These are phyloP conservation scores for Ballota nigra DNA, from an alignment of 257 asterid species.

Conservation along the genomic window DNA sequence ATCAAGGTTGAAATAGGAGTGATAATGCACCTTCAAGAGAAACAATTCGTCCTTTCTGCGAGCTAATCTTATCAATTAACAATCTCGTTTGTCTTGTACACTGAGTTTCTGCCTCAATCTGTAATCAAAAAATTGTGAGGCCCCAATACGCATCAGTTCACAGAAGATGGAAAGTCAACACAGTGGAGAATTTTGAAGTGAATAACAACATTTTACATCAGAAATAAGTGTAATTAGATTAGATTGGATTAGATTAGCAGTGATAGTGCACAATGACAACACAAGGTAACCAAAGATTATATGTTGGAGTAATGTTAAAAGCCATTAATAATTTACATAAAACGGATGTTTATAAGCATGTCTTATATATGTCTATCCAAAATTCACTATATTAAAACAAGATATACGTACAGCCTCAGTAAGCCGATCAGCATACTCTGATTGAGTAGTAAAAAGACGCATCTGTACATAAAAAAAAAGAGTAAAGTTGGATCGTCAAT, in stretches of 20 bases:
- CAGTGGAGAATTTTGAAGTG: neutral
- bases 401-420: slow-evolving; percentile 74
- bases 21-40: slow-evolving; percentile 73
- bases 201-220: neutral
- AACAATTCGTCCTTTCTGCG: slow-evolving; percentile 67
- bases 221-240: neutral
- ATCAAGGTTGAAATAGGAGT: slow-evolving; percentile 18
- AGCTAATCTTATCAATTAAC: slow-evolving; percentile 83
- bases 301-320: neutral
- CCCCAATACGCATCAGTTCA: slow-evolving; percentile 3
- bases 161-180: neutral
- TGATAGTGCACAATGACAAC: too few species aligned
- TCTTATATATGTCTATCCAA: neutral
- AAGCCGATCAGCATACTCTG: slow-evolving; percentile 88
- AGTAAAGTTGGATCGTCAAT: slow-evolving; percentile 22
- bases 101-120: slow-evolving; percentile 93
- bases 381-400: slow-evolving; percentile 7
- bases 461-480: slow-evolving; percentile 53
- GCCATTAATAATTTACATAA: neutral
- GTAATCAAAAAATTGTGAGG: slow-evolving; percentile 24
- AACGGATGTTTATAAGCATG: slow-evolving; percentile 12
- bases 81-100: slow-evolving; percentile 78
- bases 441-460: slow-evolving; percentile 85
- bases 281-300: neutral
- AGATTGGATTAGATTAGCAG: neutral